Conservation (phyloP, 257 asterid genomes). For the Capsicum chinense region DNA sequence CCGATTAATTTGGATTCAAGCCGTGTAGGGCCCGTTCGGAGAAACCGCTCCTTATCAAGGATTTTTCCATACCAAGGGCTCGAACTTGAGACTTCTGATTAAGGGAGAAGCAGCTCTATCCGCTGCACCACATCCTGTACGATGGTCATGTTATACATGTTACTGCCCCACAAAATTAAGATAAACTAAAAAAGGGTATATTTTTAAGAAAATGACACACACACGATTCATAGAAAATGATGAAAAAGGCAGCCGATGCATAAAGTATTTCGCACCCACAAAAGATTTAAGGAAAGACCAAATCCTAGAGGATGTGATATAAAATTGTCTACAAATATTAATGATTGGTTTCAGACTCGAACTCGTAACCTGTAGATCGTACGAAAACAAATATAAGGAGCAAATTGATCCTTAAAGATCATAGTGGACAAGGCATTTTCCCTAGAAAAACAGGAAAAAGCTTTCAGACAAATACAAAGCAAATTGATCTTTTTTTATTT, state of each 20-base stretch:
- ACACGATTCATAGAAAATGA: too few relatives aligned
- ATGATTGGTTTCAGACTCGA: not conserved
- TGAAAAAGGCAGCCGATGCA: too few relatives aligned
- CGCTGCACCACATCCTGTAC: too few relatives aligned
- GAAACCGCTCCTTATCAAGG: too few relatives aligned
- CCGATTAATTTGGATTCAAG: too few relatives aligned
- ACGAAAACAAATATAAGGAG: not conserved
- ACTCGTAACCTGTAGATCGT: rapidly evolving
- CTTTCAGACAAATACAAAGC: slow-evolving; percentile 23
- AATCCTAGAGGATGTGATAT: not conserved
- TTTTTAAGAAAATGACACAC: not conserved
- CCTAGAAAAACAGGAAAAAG: not conserved
- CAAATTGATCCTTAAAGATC: not conserved
- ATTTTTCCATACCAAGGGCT: too few relatives aligned
- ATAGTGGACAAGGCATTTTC: slow-evolving; percentile 13
- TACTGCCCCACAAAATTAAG: not conserved
- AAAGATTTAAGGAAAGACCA: rapidly evolving
- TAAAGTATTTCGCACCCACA: not conserved
- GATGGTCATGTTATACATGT: not conserved
- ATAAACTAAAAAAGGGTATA: not conserved
- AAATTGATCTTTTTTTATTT: slow-evolving; percentile 6
- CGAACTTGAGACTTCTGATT: too few relatives aligned
- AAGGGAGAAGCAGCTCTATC: too few relatives aligned
- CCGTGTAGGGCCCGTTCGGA: too few relatives aligned
- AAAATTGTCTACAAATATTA: not conserved